Evolutionary conservation across 2,329 filamentous ascomycete genomes (phyloP), one percentile per base, ranked within the genome.

Genomic region (Thelonectria olida): DNA sequence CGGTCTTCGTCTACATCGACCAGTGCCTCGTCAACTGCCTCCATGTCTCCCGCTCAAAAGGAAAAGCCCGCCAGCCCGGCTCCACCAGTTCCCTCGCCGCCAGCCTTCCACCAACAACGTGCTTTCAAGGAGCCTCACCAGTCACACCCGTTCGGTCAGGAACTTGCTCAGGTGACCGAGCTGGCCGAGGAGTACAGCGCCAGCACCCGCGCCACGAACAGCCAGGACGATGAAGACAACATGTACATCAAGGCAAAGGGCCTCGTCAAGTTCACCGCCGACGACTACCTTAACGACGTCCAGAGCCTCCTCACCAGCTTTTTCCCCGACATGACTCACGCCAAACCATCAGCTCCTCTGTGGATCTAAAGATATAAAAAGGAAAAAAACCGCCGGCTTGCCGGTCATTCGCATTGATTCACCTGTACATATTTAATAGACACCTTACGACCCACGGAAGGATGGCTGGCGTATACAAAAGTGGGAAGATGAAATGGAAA

Each of bases 121-220:
- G 47, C 62, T 45, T 50, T 63, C 66, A 77, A 79, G 73, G 76
- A 81, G 25, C 69, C 78, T 45, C 88, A 96, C 75, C 95, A 81
- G 23, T 69, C 78, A 45, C 88, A 96, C 75, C 95, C 95, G 0
- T 98, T 98, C 72, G 92, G 92, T 54, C 89, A 90, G 51, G 96
- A 99, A 78, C 82, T 98, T 54, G 93, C 92, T 58, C 91, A 98
- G 78, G 92, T 98, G 22, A 93, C 93, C 54, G 96, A 98, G 78
- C 86, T 97, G 15, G 95, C 91, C 0, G 96, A 98, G 79, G 94
- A 97, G 77, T 95, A 93, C 69, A 88, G 88, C 41, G 83, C 88
- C 27, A 84, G 9, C 4, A 31, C 9, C 13, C 28, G 85, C 64
- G 84, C 87, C 36, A 79, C 84, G 64, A 74, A 85, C 61, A 83